Base-by-base conservation (phyloP, 192 early-diverging fungal species). In the Linderina pennispora region DNA sequence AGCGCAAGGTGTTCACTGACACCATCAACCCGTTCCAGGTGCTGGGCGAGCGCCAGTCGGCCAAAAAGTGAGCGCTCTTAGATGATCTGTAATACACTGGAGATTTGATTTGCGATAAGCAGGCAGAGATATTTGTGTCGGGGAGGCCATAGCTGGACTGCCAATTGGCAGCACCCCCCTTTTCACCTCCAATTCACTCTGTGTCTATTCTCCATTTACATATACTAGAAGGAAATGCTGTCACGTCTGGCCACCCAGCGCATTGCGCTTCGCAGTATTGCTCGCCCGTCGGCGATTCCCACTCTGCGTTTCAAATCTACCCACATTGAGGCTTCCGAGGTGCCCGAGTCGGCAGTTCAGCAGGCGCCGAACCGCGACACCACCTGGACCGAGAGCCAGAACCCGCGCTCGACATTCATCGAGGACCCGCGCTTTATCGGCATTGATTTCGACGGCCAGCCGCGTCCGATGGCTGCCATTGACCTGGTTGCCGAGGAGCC, bases 401-500 rank as follows among this genome's bases (percentile, higher is more conserved):
- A 81, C 43, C 69, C 80, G 36, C 86, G 86, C 71, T 41, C 41
- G 8, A 54, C 66, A 10, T 87, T 89, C 20, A 79, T 87, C 57
- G 47, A 61, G 36, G 90, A 90, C 20, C 87, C 90, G 36, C 78
- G 90, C 55, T 97, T 93, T 68, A 85, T 91, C 33, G 88, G 93
- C 58, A 81, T 75, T 19, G 83, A 93, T 50, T 58, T 92, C 25
- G 65, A 65, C 24, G 73, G 76, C n/a, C 93, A 97, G 70, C 92
- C 94, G 23, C 84, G 87, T 35, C 90, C 92, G 11, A 71, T 83
- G 62, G 85, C 94, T 24, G 94, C 94, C 44, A 85, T 91, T 39
- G 92, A 94, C 44, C 80, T 97, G 39, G 91, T 97, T 65, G 79
- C 81, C 23, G 81, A 90, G 58, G 91, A 91, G 45, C 90, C 92